Conservation (phyloP, 2,329 filamentous ascomycete species). For the Colletotrichum sp. region DNA sequence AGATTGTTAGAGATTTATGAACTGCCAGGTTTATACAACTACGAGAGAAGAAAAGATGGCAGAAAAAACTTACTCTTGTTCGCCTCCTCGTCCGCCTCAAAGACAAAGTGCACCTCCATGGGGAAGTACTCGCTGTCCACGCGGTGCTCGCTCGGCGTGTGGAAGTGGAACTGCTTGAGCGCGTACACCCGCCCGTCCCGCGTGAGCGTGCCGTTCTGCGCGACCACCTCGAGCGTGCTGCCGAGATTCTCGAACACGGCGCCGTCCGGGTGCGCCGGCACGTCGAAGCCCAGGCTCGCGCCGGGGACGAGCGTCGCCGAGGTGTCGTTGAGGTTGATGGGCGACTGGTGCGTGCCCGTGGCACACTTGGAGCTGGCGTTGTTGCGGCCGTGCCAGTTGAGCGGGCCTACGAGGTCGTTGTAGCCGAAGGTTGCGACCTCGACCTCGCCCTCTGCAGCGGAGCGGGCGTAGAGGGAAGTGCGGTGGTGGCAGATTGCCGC, state of each 20-base stretch:
- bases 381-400: constrained; percentile 56
- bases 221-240: constrained; percentile 55
- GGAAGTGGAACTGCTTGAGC: constrained; percentile 64
- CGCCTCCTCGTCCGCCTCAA: constrained; percentile 33
- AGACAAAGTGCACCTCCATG: constrained; percentile 47
- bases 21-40: not conserved
- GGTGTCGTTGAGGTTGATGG: constrained; percentile 53
- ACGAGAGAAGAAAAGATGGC: not conserved
- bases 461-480: constrained; percentile 36
- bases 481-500: constrained; percentile 35
- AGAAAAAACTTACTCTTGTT: not conserved
- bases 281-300: constrained; percentile 33
- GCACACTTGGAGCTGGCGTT: constrained; percentile 51
- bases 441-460: constrained; percentile 27
- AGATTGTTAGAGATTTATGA: not conserved
- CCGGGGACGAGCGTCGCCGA: constrained; percentile 28
- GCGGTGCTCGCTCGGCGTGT: constrained; percentile 64
- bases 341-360: constrained; percentile 56
- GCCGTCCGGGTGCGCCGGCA: constrained; percentile 39
- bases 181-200: constrained; percentile 43
- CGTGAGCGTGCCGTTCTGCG: constrained; percentile 48
- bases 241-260: constrained; percentile 57
- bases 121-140: constrained; percentile 47
- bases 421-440: constrained; percentile 45
- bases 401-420: constrained; percentile 47